phyloP scores from a whole-genome alignment of 108 stramenopile genomes.

The Fistulifera pelliculosa region DNA sequence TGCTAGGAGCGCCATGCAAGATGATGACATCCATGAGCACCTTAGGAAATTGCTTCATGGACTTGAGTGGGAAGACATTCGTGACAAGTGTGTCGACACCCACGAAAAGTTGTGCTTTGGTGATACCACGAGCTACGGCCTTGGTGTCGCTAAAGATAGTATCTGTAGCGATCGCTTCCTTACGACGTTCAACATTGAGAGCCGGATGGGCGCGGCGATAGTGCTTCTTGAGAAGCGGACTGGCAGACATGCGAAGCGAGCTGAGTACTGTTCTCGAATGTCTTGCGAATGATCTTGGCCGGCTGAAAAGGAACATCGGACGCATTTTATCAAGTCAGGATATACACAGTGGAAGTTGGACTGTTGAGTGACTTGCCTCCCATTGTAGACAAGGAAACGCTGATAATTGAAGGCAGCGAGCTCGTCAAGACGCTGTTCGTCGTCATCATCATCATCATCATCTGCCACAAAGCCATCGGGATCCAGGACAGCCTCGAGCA shows the following conservation, averaged over 20 bases:
- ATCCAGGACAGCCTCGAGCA: too few relatives aligned
- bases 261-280: conserved; percentile 23
- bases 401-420: too few relatives aligned
- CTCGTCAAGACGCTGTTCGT: too few relatives aligned
- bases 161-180: conserved; percentile 9
- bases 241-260: conserved; percentile 1
- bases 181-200: conserved; percentile 6
- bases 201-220: conserved; percentile 1
- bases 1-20: background rate
- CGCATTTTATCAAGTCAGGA: conserved; percentile 4
- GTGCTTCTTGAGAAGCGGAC: background rate
- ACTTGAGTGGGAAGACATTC: background rate
- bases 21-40: background rate
- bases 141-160: conserved; percentile 6
- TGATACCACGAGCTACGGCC: conserved; percentile 2
- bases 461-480: too few relatives aligned
- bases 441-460: too few relatives aligned
- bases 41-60: background rate
- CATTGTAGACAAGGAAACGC: too few relatives aligned
- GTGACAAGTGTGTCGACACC: background rate
- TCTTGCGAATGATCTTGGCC: conserved; percentile 6
- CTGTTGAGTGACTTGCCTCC: too few relatives aligned
- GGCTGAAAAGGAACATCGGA: conserved; percentile 8
- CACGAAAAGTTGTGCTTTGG: background rate
- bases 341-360: background rate